Percentiles rank a stretch among this genome's conserved stretches.
Conservation (phyloP, 2,329 filamentous ascomycete genomes). For the Pseudocercospora crystallina region DNA sequence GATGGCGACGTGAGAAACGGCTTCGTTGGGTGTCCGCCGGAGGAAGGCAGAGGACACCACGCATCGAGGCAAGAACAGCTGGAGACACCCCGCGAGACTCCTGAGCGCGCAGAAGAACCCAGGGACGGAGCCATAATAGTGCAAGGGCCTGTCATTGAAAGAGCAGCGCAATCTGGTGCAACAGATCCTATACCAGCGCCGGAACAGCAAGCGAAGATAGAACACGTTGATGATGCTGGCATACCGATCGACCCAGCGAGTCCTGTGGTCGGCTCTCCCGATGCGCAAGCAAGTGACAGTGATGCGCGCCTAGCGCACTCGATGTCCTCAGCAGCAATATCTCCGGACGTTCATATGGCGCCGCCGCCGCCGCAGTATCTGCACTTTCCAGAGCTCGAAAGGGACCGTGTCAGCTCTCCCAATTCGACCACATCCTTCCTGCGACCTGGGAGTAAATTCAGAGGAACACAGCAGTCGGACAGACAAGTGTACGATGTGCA, state of each 20-base stretch:
- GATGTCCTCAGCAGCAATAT: slow-evolving; percentile 29
- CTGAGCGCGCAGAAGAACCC: slow-evolving; percentile 6
- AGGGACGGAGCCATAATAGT: background rate
- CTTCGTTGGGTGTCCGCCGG: slow-evolving; percentile 37
- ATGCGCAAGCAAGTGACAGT: slow-evolving; percentile 29
- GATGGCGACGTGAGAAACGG: slow-evolving; percentile 18
- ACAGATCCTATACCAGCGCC: slow-evolving; percentile 16
- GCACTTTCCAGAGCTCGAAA: slow-evolving; percentile 27
- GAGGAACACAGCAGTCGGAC: slow-evolving; percentile 89
- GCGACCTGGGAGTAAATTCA: slow-evolving; percentile 82
- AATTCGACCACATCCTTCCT: slow-evolving; percentile 83
- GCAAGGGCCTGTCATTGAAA: slow-evolving; percentile 1
- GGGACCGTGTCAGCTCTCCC: slow-evolving; percentile 56
- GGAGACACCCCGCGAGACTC: slow-evolving; percentile 3
- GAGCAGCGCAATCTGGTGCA: slow-evolving; percentile 30
- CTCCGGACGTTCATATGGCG: slow-evolving; percentile 13
- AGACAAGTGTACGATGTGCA: slow-evolving; percentile 93
- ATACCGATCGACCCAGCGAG: slow-evolving; percentile 29
- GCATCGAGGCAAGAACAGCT: slow-evolving; percentile 4
- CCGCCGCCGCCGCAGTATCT: slow-evolving; percentile 28
- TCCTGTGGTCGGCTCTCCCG: slow-evolving; percentile 26
- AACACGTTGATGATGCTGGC: slow-evolving; percentile 42
- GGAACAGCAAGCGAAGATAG: slow-evolving; percentile 37
- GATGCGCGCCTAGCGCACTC: slow-evolving; percentile 30
- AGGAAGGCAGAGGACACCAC: slow-evolving; percentile 26